Percentiles rank a stretch among this genome's conserved stretches.
Evolutionary conservation across 2,329 filamentous ascomycete species (phyloP).

Genomic region (Davidsoniella eucalypti): DNA sequence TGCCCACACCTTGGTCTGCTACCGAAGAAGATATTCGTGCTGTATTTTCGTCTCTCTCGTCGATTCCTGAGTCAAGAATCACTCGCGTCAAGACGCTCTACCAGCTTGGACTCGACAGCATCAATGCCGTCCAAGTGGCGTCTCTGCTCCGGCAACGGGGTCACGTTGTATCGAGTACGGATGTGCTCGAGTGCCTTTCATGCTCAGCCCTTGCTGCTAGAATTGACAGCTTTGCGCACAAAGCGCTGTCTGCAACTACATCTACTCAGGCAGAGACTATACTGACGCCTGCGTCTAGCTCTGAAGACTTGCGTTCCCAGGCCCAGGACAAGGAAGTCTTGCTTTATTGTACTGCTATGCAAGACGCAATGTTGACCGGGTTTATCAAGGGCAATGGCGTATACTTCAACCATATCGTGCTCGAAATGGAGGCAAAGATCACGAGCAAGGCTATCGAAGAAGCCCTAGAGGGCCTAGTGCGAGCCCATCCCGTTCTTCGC

Average conservation of each 20-base stretch:
- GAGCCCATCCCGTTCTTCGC: slow-evolving; percentile 53
- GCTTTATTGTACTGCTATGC: slow-evolving; percentile 50
- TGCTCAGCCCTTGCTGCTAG: slow-evolving; percentile 1
- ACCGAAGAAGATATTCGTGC: slow-evolving; percentile 36
- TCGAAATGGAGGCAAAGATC: slow-evolving; percentile 29
- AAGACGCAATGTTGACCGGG: slow-evolving; percentile 63
- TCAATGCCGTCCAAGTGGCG: slow-evolving; percentile 68
- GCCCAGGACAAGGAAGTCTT: slow-evolving; percentile 13
- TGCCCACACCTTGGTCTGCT: slow-evolving; percentile 27
- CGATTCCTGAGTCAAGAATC: slow-evolving; percentile 33
- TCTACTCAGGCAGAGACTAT: background rate
- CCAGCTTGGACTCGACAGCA: slow-evolving; percentile 78
- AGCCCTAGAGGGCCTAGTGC: slow-evolving; percentile 43
- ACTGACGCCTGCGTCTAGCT: slow-evolving; percentile 4
- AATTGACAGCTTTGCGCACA: background rate
- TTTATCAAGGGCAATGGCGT: slow-evolving; percentile 50
- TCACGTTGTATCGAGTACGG: slow-evolving; percentile 44
- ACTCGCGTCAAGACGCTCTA: slow-evolving; percentile 55
- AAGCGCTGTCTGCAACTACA: background rate
- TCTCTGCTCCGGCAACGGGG: slow-evolving; percentile 44
- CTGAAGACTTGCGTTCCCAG: background rate
- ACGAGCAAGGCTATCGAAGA: slow-evolving; percentile 25
- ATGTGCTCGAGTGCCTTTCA: slow-evolving; percentile 43
- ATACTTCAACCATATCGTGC: slow-evolving; percentile 60
- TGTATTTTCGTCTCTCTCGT: slow-evolving; percentile 42